Evolutionary conservation across 345 rosid genomes (phyloP).

Genomic region (Aethionema arabicum): DNA sequence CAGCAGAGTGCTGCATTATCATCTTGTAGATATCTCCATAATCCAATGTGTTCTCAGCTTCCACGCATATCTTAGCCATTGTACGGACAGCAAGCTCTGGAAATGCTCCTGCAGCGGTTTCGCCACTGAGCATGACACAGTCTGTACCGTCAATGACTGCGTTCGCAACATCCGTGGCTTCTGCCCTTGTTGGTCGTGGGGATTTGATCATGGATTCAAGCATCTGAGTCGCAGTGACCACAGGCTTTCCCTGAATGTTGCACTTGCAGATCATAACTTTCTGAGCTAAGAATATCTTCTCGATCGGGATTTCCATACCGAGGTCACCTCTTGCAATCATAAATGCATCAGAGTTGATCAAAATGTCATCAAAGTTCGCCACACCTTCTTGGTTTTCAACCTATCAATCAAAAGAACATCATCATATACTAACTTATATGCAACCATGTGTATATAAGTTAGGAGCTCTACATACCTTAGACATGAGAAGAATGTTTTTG

Average conservation of each 20-base stretch:
- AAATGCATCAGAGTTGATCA: slow-evolving; percentile 75
- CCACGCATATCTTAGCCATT: slow-evolving; percentile 68
- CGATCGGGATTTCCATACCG: slow-evolving; percentile 87
- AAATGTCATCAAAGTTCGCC: slow-evolving; percentile 75
- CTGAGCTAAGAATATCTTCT: slow-evolving; percentile 79
- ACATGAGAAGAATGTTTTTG: slow-evolving; percentile 53
- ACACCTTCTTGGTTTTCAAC: slow-evolving; percentile 90
- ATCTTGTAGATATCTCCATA: slow-evolving; percentile 67
- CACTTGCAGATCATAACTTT: slow-evolving; percentile 85
- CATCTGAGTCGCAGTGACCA: slow-evolving; percentile 68
- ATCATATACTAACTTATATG: no score
- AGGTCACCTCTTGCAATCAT: slow-evolving; percentile 90
- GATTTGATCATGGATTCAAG: slow-evolving; percentile 85
- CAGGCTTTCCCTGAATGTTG: slow-evolving; percentile 80
- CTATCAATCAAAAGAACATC: slow-evolving; percentile 27
- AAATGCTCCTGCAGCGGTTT: slow-evolving; percentile 64
- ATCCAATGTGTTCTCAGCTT: slow-evolving; percentile 74
- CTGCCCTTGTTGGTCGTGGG: slow-evolving; percentile 80
- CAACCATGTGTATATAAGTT: no score
- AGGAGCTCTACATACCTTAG: slow-evolving; percentile 41
- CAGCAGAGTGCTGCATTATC: slow-evolving; percentile 63
- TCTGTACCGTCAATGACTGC: slow-evolving; percentile 78
- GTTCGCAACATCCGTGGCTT: slow-evolving; percentile 85
- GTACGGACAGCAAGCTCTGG: slow-evolving; percentile 71
- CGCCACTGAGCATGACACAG: slow-evolving; percentile 46